Evolutionary conservation across 768 basidiomycete species (phyloP).

Genomic region (Russula vinacea): DNA sequence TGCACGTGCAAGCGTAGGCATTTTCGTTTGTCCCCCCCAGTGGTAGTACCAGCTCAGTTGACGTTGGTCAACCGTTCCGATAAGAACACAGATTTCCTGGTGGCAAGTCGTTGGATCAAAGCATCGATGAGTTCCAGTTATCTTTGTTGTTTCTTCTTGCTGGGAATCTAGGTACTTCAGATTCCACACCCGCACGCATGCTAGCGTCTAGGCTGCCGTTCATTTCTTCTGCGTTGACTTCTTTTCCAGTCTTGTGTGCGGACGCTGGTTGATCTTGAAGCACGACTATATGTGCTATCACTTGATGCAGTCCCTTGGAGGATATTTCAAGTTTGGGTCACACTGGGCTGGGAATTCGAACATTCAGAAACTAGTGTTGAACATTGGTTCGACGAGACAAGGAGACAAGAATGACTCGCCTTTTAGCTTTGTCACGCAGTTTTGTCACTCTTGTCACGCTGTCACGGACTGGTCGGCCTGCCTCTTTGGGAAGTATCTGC

Average conservation of each 20-base stretch:
- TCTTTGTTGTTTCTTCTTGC: neutral
- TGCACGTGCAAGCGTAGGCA: neutral
- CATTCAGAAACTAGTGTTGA: constrained; percentile 13
- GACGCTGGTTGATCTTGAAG: constrained; percentile 8
- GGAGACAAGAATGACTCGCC: constrained; percentile 21
- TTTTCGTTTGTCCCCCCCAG: neutral
- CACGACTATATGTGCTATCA: neutral
- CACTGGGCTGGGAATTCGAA: constrained; percentile 15
- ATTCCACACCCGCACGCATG: neutral
- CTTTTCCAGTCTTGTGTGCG: neutral
- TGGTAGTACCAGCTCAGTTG: neutral
- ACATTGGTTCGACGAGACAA: neutral
- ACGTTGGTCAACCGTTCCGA: neutral
- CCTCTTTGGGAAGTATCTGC: neutral
- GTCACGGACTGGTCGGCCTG: neutral
- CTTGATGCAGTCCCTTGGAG: constrained; percentile 13
- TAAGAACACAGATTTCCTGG: constrained; percentile 3
- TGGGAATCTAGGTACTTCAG: neutral
- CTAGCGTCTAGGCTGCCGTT: neutral
- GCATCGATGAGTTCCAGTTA: neutral
- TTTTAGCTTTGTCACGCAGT: constrained; percentile 6
- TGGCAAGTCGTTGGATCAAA: constrained; percentile 6
- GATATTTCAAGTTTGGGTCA: constrained; percentile 16
- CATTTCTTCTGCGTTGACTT: neutral
- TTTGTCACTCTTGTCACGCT: neutral